Base-by-base conservation (phyloP, 2,329 filamentous ascomycete species). In the Sporothrix schenckii region DNA sequence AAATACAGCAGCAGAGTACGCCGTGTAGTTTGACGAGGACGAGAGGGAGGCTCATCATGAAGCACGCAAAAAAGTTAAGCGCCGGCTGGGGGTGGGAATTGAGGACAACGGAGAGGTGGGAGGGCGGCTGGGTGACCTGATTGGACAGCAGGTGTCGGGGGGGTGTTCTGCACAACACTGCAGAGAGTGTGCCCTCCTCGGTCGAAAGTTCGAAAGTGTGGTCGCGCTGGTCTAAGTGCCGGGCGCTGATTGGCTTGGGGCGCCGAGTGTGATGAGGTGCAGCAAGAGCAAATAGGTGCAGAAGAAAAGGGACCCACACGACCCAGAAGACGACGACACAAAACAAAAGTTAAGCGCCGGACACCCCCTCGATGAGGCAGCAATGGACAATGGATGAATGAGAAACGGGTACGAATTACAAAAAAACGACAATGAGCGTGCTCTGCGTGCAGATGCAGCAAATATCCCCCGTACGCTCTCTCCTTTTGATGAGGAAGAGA, bases 221-320 rank as follows among this genome's bases (percentile, higher is more conserved):
- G 30, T 50, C 70, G 53, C 58, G 68, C 54, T 68, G 61, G 68
- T 66, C 56, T 52, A 69, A 65, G 58, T 66, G 47, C 58, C 60
- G 54, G 60, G 41, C 34, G 69, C 66, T 68, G 47, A 70, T 72
- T 70, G 65, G 53, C 16, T n/a, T 10, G 24, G 14, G 3, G 6
- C 19, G 41, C n/a, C 34, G 13, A 44, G 16, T 60, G 66, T 60
- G 53, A 60, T 49, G 53, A 50, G 52, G 39, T 54, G 50, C 49
- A 67, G 49, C 14, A 14, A 47, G 9, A 10, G 34, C 30, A 50
- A 30, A 34, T 24, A 9, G 34, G 6, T 34, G 34, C 34, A 34
- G 34, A n/a, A 41, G 21, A 4, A 4, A 9, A 47, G 58, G 44
- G 63, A 27, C 61, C 58, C 58, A 63, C 58, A 47, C 41, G 61